Conservation (phyloP, 108 stramenopile genomes). For the Nitzschia putrida region DNA sequence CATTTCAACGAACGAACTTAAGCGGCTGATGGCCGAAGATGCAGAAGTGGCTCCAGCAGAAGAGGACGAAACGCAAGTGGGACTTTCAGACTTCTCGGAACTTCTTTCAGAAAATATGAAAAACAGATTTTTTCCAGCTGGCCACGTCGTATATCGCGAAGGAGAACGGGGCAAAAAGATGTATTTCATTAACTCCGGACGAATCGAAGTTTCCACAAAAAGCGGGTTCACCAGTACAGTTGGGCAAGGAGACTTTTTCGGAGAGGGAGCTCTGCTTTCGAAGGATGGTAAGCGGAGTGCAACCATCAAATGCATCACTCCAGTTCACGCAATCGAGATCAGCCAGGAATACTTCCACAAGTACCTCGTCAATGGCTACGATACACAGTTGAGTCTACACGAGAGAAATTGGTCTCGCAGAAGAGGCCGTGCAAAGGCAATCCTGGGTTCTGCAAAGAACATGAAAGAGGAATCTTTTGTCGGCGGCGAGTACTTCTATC, state of each 20-base stretch:
- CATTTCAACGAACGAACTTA: constrained; percentile 40
- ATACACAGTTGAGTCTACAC: constrained; percentile 21
- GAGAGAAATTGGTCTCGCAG: constrained; percentile 25
- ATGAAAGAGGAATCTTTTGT: constrained; percentile 24
- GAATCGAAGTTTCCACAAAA: constrained; percentile 58
- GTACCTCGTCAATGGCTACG: constrained; percentile 59
- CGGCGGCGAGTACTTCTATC: constrained; percentile 47
- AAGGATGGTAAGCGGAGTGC: constrained; percentile 38
- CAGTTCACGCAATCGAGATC: constrained; percentile 72
- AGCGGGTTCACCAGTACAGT: constrained; percentile 57
- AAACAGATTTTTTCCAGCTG: constrained; percentile 62
- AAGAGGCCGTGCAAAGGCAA: constrained; percentile 37
- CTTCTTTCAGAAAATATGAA: constrained; percentile 71
- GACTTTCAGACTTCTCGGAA: constrained; percentile 58
- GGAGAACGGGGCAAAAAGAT: constrained; percentile 71
- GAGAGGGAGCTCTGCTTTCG: constrained; percentile 64
- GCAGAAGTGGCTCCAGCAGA: background rate
- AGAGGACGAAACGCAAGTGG: constrained; percentile 48
- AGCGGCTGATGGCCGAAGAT: background rate
- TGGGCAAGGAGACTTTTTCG: constrained; percentile 66
- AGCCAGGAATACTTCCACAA: constrained; percentile 76
- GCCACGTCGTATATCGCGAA: constrained; percentile 65
- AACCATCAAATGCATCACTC: constrained; percentile 69
- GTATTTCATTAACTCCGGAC: constrained; percentile 78
- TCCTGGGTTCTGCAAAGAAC: constrained; percentile 47